phyloP scores from a whole-genome alignment of 768 basidiomycete genomes.

The Plicaturopsis crispa region DNA sequence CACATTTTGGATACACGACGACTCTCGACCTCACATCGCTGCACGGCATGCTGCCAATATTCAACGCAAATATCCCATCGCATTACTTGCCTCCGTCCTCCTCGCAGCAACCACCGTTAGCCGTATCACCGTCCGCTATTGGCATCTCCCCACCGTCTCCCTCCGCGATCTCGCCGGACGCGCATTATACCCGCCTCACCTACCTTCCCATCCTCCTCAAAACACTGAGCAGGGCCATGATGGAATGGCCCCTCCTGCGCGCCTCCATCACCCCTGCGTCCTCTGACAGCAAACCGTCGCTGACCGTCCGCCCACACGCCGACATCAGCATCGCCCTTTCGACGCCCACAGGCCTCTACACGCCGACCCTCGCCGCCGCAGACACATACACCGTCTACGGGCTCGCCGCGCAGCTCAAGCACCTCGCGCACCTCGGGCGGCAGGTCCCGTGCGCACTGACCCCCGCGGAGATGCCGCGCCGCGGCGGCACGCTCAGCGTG shows the following conservation, averaged over 20 bases:
- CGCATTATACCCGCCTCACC: slow-evolving; percentile 60
- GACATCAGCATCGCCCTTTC: slow-evolving; percentile 76
- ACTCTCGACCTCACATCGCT: slow-evolving; percentile 69
- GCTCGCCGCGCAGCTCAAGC: slow-evolving; percentile 53
- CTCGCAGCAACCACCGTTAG: slow-evolving; percentile 17
- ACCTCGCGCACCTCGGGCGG: slow-evolving; percentile 57
- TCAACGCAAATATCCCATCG: slow-evolving; percentile 64
- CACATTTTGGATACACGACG: slow-evolving; percentile 82
- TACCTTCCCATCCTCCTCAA: slow-evolving; percentile 83
- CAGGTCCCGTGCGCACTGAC: slow-evolving; percentile 61
- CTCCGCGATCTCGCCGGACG: slow-evolving; percentile 38
- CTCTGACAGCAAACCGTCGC: slow-evolving; percentile 42
- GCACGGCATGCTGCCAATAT: slow-evolving; percentile 48
- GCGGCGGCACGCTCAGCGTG: slow-evolving; percentile 74
- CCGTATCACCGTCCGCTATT: slow-evolving; percentile 18
- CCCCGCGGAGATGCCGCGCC: slow-evolving; percentile 60
- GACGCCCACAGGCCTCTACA: slow-evolving; percentile 78
- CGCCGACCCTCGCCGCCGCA: slow-evolving; percentile 57
- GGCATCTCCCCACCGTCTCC: slow-evolving; percentile 34
- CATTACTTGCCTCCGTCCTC: slow-evolving; percentile 39
- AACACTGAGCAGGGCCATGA: slow-evolving; percentile 71
- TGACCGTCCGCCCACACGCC: slow-evolving; percentile 65
- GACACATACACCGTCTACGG: slow-evolving; percentile 50
- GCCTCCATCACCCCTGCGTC: slow-evolving; percentile 7
- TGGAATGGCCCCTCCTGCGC: slow-evolving; percentile 79